Base-by-base conservation (phyloP, 768 basidiomycete genomes). In the Podaxis pistillaris region DNA sequence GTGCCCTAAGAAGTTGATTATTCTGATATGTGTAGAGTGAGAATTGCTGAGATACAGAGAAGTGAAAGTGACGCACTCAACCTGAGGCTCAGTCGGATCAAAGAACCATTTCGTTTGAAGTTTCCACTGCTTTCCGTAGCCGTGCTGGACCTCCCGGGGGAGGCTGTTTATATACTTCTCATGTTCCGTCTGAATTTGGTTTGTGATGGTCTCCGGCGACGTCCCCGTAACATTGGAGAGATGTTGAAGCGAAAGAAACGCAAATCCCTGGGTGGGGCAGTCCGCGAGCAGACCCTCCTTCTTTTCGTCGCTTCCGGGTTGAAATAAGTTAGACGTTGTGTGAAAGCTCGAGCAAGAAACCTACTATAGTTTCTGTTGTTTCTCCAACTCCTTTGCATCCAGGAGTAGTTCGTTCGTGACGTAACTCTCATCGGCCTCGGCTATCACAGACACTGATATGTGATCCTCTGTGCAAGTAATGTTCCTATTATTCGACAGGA, bases 351-450 rank as follows among this genome's bases (percentile, higher is more conserved):
- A 33, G 33, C 19, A 17, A n/a, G 36, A 11, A 17, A n/a, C 63
- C 28, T 46, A 64, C 63, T 54, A 59, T 26, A 64, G 40, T 55
- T 59, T 54, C 53, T 36, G 51, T 5, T 64, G 57, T 38, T 58
- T 47, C 11, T 64, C 24, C 4, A 59, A 28, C 30, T 46, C 63
- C 4, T 33, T 47, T 9, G 63, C 50, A 22, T 59, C 50, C 4
- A 49, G 33, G 5, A 64, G 40, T 17, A 59, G 28, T 1, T 64
- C 63, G 15, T 22, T 15, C 2, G 56, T 64, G 17, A 36, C 40
- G 19, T 53, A 59, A 26, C 51, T 46, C 1, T 44, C 7, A 12
- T 56, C 63, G 3, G 55, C 63, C n/a, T 64, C 63, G n/a, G 24
- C 19, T 1, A 60, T 26, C 8, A 64, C n/a, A 17, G 49, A 22